Conservation (phyloP, 768 basidiomycete genomes). For the Leccinum broughii region DNA sequence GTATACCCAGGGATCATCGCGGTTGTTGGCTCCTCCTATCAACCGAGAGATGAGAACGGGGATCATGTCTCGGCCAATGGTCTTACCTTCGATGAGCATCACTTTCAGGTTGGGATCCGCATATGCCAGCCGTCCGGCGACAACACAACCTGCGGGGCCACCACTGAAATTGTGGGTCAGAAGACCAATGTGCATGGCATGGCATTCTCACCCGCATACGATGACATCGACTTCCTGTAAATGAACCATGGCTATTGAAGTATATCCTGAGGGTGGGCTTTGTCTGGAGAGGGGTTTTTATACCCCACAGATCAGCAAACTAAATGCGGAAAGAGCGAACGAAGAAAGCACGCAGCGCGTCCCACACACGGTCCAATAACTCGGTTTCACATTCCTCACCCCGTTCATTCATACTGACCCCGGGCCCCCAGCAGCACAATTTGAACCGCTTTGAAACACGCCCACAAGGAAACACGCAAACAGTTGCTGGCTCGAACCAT, state of each 20-base stretch:
- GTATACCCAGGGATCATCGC: conserved; percentile 76
- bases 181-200: neutral
- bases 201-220: conserved; percentile 50
- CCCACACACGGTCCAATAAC: neutral
- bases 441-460: neutral
- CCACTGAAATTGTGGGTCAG: conserved; percentile 37
- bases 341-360: neutral
- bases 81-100: conserved; percentile 69
- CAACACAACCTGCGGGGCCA: conserved; percentile 67
- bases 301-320: conserved; percentile 10
- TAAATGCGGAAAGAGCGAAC: conserved; percentile 4
- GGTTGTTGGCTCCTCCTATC: conserved; percentile 65
- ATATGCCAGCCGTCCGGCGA: conserved; percentile 67
- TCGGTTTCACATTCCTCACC: neutral
- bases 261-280: neutral
- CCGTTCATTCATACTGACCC: neutral
- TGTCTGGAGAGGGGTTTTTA: conserved; percentile 11
- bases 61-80: neutral
- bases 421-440: neutral
- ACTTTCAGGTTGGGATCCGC: conserved; percentile 73
- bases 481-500: neutral
- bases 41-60: neutral
- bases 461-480: neutral
- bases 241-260: conserved; percentile 40
- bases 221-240: conserved; percentile 75